These are phyloP conservation scores for Rhexocercosporidium sp. DNA, from an alignment of 2,329 filamentous ascomycete species.

Conservation along the genomic window DNA sequence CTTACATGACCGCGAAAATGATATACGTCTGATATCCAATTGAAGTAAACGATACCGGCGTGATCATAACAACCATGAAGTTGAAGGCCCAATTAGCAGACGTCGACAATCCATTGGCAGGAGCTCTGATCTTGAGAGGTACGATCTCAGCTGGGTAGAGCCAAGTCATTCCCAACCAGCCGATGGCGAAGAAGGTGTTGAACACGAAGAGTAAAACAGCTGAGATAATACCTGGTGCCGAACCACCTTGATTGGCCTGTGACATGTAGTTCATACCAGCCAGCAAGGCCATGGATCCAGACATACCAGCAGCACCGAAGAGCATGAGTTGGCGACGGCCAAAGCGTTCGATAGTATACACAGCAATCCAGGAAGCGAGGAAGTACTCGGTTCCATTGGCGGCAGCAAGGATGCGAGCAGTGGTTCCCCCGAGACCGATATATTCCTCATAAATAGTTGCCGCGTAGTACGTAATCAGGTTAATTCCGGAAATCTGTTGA, in stretches of 20 bases:
- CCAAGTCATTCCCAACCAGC: conserved; percentile 60
- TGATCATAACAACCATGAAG: conserved; percentile 53
- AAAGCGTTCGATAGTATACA: conserved; percentile 56
- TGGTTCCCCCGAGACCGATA: conserved; percentile 51
- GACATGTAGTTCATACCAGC: conserved; percentile 45
- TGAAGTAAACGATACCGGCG: conserved; percentile 48
- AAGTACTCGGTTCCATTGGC: conserved; percentile 54
- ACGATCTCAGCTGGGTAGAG: conserved; percentile 64
- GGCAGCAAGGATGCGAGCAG: conserved; percentile 60
- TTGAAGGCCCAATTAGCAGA: conserved; percentile 58
- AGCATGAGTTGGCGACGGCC: conserved; percentile 75
- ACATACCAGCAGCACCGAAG: conserved; percentile 68
- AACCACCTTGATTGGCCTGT: conserved; percentile 46
- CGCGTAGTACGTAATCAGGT: conserved; percentile 52
- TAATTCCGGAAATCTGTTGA: conserved; percentile 55
- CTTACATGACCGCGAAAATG: conserved; percentile 57
- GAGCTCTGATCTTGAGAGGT: conserved; percentile 56
- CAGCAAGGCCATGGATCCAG: conserved; percentile 68
- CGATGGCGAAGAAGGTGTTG: conserved; percentile 58
- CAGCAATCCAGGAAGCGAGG: conserved; percentile 46
- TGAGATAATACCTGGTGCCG: conserved; percentile 40
- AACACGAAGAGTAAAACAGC: conserved; percentile 52
- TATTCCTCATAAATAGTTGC: conserved; percentile 56
- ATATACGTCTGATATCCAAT: conserved; percentile 68
- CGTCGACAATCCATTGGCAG: conserved; percentile 59